Conservation (phyloP, 257 asterid species). For the Solanum acaule region DNA sequence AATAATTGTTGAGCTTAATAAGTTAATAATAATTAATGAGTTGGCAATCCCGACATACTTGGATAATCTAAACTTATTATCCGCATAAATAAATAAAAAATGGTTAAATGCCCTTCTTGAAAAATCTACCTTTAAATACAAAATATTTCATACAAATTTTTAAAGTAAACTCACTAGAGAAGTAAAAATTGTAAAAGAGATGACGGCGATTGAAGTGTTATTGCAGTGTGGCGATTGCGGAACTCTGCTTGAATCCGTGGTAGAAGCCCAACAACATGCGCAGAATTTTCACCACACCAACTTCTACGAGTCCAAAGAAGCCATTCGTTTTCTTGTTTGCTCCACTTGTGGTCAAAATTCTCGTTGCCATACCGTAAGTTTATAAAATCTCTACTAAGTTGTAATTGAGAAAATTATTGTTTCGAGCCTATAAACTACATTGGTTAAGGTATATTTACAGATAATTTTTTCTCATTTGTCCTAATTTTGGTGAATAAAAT, state of each 20-base stretch:
- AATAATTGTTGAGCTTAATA: no score
- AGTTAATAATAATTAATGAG: background rate
- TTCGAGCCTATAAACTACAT: background rate
- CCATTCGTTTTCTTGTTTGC: conserved; percentile 70
- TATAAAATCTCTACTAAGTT: background rate
- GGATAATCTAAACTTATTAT: no score
- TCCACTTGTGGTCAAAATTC: conserved; percentile 67
- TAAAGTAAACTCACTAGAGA: background rate
- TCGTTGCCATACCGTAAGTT: conserved; percentile 66
- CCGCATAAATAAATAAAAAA: background rate
- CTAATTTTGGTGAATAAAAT: background rate
- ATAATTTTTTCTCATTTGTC: background rate
- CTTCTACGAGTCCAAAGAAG: conserved; percentile 73
- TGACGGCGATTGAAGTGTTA: conserved; percentile 48
- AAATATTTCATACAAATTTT: background rate
- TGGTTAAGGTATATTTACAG: background rate
- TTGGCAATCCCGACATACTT: background rate
- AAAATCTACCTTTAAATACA: background rate
- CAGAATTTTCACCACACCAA: conserved; percentile 64
- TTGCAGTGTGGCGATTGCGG: conserved; percentile 92
- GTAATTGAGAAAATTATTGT: background rate
- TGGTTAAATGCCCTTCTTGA: background rate
- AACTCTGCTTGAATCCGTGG: conserved; percentile 62
- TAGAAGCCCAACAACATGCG: conserved; percentile 90
- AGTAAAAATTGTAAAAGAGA: background rate